Evolutionary conservation across 2,329 filamentous ascomycete genomes (phyloP), one percentile per base, ranked within the genome.

Genomic region (Nectriaceae sp.): DNA sequence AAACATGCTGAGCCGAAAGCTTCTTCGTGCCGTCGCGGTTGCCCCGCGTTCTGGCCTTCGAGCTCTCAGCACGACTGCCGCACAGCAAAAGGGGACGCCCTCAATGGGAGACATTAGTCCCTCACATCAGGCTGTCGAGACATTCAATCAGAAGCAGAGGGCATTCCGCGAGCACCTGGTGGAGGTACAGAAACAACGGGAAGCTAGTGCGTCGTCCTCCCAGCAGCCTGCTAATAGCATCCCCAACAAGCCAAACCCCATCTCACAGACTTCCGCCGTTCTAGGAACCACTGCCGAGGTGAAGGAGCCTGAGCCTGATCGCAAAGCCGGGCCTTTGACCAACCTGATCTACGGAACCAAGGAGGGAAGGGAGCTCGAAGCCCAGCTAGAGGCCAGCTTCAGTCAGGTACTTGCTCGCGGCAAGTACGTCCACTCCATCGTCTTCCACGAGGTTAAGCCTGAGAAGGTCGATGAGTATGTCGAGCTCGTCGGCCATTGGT

Each of bases 401-500:
- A 95, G 89, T 43, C 92, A 97, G 70, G 89, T 97, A 38, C 78
- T 99, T 39, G 94, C 94, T 20, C 83, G 94, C 57, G 94, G 94
- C 66, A 99, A 99, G 75, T 99, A 99, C 65, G 92, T 99, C 46
- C 94, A 99, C 73, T 95, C 91, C 40, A 97, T 99, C 69, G 91
- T 96, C 50, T 90, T 96, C 66, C 94, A 99, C 75, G 84, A 95
- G 53, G 94, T 99, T 57, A 91, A 95, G 75, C 91, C 92, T 52
- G 91, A 97, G 63, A 94, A 90, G 74, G 89, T 97, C 40, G 91
- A 97, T 55, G 93, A 97, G 65, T 99, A 99, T 66, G 86, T 93
- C 43, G 80, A 93, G 49, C 78, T 97, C 42, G 90, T 97, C 13
- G 90, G 94, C 51, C 78, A 82, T 31, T 97, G 90, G 88, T 99